Conservation (phyloP, 768 basidiomycete species). For the Saitozyma sp. region DNA sequence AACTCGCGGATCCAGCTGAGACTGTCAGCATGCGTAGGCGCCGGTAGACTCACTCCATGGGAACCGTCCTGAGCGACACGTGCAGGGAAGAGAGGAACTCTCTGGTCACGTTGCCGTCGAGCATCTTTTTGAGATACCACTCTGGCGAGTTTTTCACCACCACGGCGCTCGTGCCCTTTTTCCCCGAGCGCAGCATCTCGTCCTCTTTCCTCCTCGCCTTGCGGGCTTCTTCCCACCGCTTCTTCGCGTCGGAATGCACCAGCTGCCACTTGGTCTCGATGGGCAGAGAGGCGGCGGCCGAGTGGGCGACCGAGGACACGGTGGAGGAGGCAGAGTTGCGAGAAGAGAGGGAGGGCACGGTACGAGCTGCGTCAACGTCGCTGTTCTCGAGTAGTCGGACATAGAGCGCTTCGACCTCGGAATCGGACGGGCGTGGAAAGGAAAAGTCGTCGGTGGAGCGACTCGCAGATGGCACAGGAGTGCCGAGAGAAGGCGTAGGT, state of each 20-base stretch:
- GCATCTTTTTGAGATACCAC: slow-evolving; percentile 88
- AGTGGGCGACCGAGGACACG: slow-evolving; percentile 12
- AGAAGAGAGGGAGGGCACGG: slow-evolving; percentile 23
- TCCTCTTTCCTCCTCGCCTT: slow-evolving; percentile 54
- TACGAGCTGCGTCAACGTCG: slow-evolving; percentile 56
- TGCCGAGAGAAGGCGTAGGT: neutral
- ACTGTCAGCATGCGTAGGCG: slow-evolving; percentile 1
- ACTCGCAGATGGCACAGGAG: slow-evolving; percentile 14
- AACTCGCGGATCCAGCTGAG: slow-evolving; percentile 39
- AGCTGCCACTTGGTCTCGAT: slow-evolving; percentile 91
- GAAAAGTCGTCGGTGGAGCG: slow-evolving; percentile 58
- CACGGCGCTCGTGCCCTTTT: slow-evolving; percentile 52
- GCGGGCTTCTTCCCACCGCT: slow-evolving; percentile 68
- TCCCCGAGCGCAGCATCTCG: slow-evolving; percentile 58
- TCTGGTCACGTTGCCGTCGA: slow-evolving; percentile 78
- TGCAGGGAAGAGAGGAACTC: slow-evolving; percentile 75
- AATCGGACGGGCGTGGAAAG: slow-evolving; percentile 75
- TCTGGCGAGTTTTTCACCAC: slow-evolving; percentile 71
- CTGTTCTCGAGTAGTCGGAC: slow-evolving; percentile 72
- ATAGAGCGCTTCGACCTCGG: slow-evolving; percentile 78
- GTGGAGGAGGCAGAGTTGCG: slow-evolving; percentile 17
- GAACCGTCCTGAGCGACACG: slow-evolving; percentile 73
- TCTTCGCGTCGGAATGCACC: slow-evolving; percentile 77
- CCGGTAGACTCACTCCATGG: slow-evolving; percentile 64
- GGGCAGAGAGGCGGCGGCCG: slow-evolving; percentile 54